These are phyloP conservation scores for Cydonia oblonga DNA, from an alignment of 331 rosid genomes.

Conservation along the genomic window DNA sequence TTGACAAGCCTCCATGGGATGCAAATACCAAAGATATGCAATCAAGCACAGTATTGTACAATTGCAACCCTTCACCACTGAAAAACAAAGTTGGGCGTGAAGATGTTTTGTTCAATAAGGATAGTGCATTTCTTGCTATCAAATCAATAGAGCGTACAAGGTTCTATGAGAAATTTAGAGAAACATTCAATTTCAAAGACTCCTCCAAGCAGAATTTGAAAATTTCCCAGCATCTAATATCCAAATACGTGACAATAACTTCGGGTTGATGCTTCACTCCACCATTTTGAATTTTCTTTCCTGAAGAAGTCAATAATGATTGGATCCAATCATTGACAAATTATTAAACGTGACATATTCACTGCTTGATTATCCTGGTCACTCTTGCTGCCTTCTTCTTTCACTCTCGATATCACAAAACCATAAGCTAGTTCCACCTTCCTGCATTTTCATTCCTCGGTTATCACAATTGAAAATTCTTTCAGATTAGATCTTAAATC, in stretches of 20 bases:
- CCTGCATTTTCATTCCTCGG: slow-evolving; percentile 43
- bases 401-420: slow-evolving; percentile 38
- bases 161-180: slow-evolving; percentile 53
- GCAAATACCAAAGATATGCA: slow-evolving; percentile 68
- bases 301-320: slow-evolving; percentile 58
- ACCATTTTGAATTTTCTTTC: slow-evolving; percentile 26
- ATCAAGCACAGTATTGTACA: slow-evolving; percentile 41
- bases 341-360: slow-evolving; percentile 40
- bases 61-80: slow-evolving; percentile 29
- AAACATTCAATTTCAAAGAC: slow-evolving; percentile 36
- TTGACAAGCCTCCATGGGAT: slow-evolving; percentile 60
- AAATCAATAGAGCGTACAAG: slow-evolving; percentile 45
- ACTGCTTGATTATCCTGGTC: slow-evolving; percentile 40
- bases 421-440: slow-evolving; percentile 56
- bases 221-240: slow-evolving; percentile 73
- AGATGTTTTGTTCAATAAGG: slow-evolving; percentile 20
- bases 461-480: neutral
- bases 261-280: slow-evolving; percentile 23
- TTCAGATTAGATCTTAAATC: neutral
- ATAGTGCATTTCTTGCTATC: slow-evolving; percentile 40
- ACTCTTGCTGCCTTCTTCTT: slow-evolving; percentile 15
- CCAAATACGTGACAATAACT: slow-evolving; percentile 42
- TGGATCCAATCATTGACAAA: slow-evolving; percentile 70
- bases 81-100: slow-evolving; percentile 7
- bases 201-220: slow-evolving; percentile 70